phyloP scores from a whole-genome alignment of 257 asterid species.

The Perilla frutescens region DNA sequence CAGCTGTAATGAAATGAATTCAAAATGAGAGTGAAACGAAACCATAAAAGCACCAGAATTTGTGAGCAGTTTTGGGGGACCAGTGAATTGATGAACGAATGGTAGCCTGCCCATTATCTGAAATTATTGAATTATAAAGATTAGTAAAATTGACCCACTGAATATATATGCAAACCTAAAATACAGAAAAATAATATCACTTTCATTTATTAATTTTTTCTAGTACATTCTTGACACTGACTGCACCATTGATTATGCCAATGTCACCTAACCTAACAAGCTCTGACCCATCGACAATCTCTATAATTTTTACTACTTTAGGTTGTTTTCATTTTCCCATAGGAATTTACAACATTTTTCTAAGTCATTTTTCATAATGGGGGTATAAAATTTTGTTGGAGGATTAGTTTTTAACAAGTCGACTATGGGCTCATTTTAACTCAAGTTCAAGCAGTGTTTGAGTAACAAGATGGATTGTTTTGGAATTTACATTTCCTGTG shows the following conservation, averaged over 20 bases:
- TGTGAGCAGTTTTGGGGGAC: slow-evolving; percentile 21
- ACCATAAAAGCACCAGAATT: not conserved
- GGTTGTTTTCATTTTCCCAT: not conserved
- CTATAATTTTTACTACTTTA: not conserved
- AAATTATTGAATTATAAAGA: slow-evolving; percentile 24
- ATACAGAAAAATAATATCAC: slow-evolving; percentile 26
- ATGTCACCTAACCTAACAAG: slow-evolving; percentile 24
- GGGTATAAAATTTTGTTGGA: no score
- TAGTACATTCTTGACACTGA: slow-evolving; percentile 39
- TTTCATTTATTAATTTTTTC: slow-evolving; percentile 34
- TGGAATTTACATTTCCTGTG: no score
- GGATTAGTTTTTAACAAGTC: no score
- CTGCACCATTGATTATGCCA: slow-evolving; percentile 30
- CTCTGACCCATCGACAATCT: not conserved
- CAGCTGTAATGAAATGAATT: slow-evolving; percentile 22
- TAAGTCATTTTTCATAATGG: not conserved
- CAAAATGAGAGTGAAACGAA: not conserved
- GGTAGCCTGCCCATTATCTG: slow-evolving; percentile 15
- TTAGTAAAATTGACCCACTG: slow-evolving; percentile 30
- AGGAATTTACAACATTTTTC: not conserved
- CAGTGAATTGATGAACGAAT: slow-evolving; percentile 15
- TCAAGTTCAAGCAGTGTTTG: no score
- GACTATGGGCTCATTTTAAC: no score
- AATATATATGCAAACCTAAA: slow-evolving; percentile 38
- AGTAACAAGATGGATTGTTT: no score